These are phyloP conservation scores for Ogataea minuta DNA, from an alignment of 805 yeast genomes.

Conservation along the genomic window DNA sequence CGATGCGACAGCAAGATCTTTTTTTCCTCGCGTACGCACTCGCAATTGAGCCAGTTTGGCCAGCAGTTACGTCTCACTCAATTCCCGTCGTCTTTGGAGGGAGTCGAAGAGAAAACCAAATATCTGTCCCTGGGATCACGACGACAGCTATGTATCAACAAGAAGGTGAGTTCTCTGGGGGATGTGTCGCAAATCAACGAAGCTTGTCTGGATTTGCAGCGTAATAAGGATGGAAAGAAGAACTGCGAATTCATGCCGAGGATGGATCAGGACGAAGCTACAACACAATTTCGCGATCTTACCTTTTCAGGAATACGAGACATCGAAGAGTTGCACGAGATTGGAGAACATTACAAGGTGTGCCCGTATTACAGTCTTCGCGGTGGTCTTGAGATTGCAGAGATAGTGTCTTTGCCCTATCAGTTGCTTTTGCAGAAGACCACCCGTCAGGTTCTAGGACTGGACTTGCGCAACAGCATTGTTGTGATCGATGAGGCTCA, in stretches of 20 bases:
- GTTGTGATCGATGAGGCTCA: constrained; percentile 93
- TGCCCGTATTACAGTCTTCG: constrained; percentile 86
- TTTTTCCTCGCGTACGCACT: constrained; percentile 86
- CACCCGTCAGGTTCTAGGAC: constrained; percentile 56
- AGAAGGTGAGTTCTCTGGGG: constrained; percentile 48
- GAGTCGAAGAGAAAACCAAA: constrained; percentile 52
- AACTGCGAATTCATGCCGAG: constrained; percentile 45
- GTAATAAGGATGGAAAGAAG: constrained; percentile 24
- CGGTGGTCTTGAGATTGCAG: constrained; percentile 54
- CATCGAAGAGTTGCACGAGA: constrained; percentile 69
- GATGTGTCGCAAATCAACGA: constrained; percentile 67
- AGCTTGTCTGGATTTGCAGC: constrained; percentile 72
- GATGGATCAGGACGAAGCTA: constrained; percentile 31
- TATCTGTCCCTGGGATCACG: constrained; percentile 78
- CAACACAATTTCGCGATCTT: constrained; percentile 50
- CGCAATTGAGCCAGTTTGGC: constrained; percentile 80
- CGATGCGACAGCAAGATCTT: constrained; percentile 48
- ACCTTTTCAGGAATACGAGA: constrained; percentile 59
- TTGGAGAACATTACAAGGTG: constrained; percentile 55
- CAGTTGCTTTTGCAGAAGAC: constrained; percentile 66
- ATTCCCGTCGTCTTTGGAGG: constrained; percentile 59
- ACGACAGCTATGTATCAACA: constrained; percentile 79
- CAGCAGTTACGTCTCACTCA: constrained; percentile 62
- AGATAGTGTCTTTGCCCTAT: constrained; percentile 81
- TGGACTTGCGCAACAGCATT: constrained; percentile 61